phyloP scores from a whole-genome alignment of 768 basidiomycete genomes.

The Termitomyces heimii region DNA sequence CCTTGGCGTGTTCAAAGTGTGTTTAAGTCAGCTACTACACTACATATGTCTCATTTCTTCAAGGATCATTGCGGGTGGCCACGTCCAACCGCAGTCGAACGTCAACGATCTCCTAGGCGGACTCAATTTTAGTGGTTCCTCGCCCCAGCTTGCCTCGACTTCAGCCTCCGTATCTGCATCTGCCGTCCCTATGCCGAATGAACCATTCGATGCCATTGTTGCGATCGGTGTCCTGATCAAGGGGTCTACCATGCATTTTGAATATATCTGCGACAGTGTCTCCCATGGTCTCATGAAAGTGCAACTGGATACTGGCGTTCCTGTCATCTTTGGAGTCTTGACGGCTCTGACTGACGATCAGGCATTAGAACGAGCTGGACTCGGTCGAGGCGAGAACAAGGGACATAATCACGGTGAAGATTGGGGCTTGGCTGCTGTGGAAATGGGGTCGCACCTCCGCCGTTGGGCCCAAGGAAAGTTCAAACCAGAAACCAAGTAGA shows the following conservation, averaged over 20 bases:
- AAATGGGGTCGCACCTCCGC: constrained; percentile 70
- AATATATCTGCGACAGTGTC: constrained; percentile 95
- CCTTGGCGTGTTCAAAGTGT: constrained; percentile 81
- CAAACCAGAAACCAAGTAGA: constrained; percentile 16
- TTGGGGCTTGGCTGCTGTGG: constrained; percentile 95
- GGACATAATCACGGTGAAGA: constrained; percentile 98
- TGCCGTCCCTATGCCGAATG: constrained; percentile 32
- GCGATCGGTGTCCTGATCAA: constrained; percentile 99
- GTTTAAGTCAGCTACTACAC: constrained; percentile 17
- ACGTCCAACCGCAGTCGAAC: constrained; percentile 70
- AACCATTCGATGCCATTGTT: constrained; percentile 92
- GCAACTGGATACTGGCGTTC: constrained; percentile 88
- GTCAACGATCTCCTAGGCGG: constrained; percentile 79
- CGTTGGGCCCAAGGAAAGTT: constrained; percentile 73
- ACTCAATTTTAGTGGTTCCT: constrained; percentile 36
- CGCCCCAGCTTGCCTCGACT: constrained; percentile 44
- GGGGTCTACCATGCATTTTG: constrained; percentile 98
- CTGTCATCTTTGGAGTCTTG: constrained; percentile 95
- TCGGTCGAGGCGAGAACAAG: constrained; percentile 61
- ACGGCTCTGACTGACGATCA: constrained; percentile 92
- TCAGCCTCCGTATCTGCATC: constrained; percentile 35
- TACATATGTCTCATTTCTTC: constrained; percentile 5
- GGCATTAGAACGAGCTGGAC: constrained; percentile 89
- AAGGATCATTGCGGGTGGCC: constrained; percentile 82
- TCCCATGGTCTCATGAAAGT: constrained; percentile 93